These are phyloP conservation scores for Plantago elongata DNA, from an alignment of 257 asterid species.

Conservation along the genomic window DNA sequence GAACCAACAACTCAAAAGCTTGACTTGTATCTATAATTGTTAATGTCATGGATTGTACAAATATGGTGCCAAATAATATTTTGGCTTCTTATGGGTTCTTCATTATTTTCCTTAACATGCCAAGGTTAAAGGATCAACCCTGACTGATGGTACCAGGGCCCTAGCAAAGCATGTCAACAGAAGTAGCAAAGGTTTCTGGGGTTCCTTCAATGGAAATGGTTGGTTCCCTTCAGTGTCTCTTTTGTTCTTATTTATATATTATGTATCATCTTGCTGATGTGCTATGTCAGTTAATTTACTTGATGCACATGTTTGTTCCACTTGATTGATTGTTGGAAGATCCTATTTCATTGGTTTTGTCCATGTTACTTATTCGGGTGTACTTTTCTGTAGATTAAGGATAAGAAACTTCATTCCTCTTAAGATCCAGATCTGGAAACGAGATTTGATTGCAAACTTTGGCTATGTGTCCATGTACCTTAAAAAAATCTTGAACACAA, in stretches of 20 bases:
- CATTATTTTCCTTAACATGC: conserved; percentile 12
- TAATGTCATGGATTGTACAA: too few species aligned
- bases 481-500: too few species aligned
- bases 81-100: conserved; percentile 1
- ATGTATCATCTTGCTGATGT: not conserved
- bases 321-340: not conserved
- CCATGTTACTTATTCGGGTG: not conserved
- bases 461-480: too few species aligned
- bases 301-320: not conserved
- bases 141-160: conserved; percentile 88
- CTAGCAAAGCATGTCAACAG: conserved; percentile 68
- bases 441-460: too few species aligned
- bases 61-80: too few species aligned
- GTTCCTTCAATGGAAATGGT: conserved; percentile 65
- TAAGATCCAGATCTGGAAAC: too few species aligned
- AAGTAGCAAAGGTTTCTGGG: conserved; percentile 75
- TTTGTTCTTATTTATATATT: not conserved
- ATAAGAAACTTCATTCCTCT: too few species aligned
- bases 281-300: too few species aligned
- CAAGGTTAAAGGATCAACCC: conserved; percentile 60
- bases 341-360: not conserved
- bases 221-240: conserved; percentile 29
- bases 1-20: too few species aligned
- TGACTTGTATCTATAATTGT: too few species aligned
- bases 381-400: too few species aligned